These are phyloP conservation scores for Bipolaris sorokiniana DNA, from an alignment of 2,329 filamentous ascomycete species.

Conservation along the genomic window DNA sequence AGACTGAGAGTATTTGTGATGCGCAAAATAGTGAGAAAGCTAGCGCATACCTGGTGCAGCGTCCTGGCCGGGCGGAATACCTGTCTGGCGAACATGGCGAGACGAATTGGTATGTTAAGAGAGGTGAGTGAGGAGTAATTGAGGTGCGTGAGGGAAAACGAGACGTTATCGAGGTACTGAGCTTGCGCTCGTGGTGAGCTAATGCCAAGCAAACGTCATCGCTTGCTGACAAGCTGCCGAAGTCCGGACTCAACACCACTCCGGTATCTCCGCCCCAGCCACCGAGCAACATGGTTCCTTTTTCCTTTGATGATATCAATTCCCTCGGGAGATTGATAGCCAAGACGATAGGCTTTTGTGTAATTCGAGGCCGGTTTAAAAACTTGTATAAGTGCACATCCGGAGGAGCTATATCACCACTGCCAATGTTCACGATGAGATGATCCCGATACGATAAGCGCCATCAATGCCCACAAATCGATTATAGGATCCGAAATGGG, in stretches of 20 bases:
- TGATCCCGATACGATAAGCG: no score
- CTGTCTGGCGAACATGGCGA: constrained; percentile 53
- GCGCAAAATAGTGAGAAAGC: constrained; percentile 17
- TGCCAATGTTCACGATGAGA: no score
- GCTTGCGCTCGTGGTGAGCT: constrained; percentile 20
- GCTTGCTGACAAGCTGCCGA: constrained; percentile 14
- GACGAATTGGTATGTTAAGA: constrained; percentile 31
- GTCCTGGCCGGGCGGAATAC: constrained; percentile 52
- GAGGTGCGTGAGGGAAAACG: constrained; percentile 7
- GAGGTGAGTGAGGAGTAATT: constrained; percentile 16
- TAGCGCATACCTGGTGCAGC: constrained; percentile 48
- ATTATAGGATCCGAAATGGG: no score
- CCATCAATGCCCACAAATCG: no score
- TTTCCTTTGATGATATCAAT: no score
- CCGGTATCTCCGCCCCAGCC: not conserved
- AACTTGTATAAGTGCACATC: no score
- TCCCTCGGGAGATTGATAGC: no score
- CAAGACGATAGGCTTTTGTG: no score
- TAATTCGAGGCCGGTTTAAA: no score
- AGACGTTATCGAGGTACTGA: constrained; percentile 18
- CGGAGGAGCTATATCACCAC: no score
- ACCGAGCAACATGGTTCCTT: not conserved
- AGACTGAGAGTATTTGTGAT: constrained; percentile 24
- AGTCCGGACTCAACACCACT: constrained; percentile 8
- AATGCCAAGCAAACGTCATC: constrained; percentile 41